Evolutionary conservation across 2,329 filamentous ascomycete genomes (phyloP).

Genomic region (Didymellaceae sp.): DNA sequence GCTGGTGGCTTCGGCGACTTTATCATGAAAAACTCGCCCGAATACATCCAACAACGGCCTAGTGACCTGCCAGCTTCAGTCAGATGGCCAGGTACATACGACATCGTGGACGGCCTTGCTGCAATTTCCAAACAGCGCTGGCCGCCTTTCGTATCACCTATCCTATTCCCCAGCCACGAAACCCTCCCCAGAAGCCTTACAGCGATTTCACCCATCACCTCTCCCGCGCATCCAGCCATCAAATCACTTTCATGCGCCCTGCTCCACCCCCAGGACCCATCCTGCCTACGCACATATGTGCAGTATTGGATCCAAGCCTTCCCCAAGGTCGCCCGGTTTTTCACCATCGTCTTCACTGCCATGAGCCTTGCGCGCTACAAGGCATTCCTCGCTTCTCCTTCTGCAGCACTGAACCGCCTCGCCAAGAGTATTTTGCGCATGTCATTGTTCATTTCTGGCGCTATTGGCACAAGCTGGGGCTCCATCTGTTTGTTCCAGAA

Average conservation of each 20-base stretch:
- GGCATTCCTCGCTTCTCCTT: conserved; percentile 71
- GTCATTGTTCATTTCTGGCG: conserved; percentile 78
- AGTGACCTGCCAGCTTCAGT: conserved; percentile 69
- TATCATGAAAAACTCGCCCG: conserved; percentile 72
- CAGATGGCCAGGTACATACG: conserved; percentile 75
- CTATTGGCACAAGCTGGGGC: conserved; percentile 88
- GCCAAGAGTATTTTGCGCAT: conserved; percentile 74
- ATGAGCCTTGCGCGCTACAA: conserved; percentile 74
- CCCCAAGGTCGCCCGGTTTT: conserved; percentile 77
- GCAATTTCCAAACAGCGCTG: conserved; percentile 82
- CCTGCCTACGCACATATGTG: conserved; percentile 84
- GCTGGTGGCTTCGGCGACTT: conserved; percentile 68
- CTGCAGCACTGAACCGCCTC: conserved; percentile 70
- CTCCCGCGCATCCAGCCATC: conserved; percentile 85
- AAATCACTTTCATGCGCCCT: conserved; percentile 85
- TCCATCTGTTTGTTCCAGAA: conserved; percentile 88
- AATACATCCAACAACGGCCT: conserved; percentile 79
- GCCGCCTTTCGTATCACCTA: conserved; percentile 88
- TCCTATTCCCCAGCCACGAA: conserved; percentile 75
- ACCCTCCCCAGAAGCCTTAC: conserved; percentile 71
- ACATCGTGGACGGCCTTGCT: conserved; percentile 81
- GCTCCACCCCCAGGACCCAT: conserved; percentile 86
- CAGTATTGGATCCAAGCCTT: conserved; percentile 87
- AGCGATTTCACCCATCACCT: conserved; percentile 77
- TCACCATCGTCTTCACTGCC: conserved; percentile 75